Percentiles rank a stretch among this genome's conserved stretches.
These are phyloP conservation scores for Lepraria neglecta DNA, from an alignment of 495 filamentous ascomycete genomes.

Conservation along the genomic window DNA sequence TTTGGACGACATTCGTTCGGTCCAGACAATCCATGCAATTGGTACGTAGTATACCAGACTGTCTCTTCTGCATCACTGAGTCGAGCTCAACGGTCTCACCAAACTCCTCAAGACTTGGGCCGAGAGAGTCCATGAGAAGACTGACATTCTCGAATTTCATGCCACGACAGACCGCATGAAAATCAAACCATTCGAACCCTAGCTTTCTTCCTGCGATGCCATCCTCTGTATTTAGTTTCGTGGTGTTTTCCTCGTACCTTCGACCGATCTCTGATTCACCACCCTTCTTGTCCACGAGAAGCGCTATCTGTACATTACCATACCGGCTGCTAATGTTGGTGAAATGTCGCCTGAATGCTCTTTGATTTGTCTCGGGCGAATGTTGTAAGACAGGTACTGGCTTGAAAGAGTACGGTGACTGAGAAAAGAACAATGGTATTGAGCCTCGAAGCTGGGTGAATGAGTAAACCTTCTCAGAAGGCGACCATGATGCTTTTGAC, in stretches of 20 bases:
- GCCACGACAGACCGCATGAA: conserved; percentile 80
- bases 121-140: conserved; percentile 64
- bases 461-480: conserved; percentile 61
- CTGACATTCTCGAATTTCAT: conserved; percentile 97
- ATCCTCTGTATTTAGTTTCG: conserved; percentile 55
- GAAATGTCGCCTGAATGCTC: conserved; percentile 77
- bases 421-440: conserved; percentile 87
- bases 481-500: conserved; percentile 55
- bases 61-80: conserved; percentile 46
- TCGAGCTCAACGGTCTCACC: conserved; percentile 56
- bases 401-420: conserved; percentile 87
- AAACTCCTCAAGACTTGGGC: conserved; percentile 52
- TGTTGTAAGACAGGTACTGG: conserved; percentile 76
- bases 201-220: conserved; percentile 47
- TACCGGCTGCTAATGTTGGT: conserved; percentile 57
- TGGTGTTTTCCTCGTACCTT: conserved; percentile 61
- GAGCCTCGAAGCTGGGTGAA: conserved; percentile 83
- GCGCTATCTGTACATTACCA: conserved; percentile 70
- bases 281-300: conserved; percentile 78
- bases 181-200: conserved; percentile 91
- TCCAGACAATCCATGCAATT: conserved; percentile 99
- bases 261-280: conserved; percentile 72
- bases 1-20: conserved; percentile 88
- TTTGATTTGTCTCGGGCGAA: conserved; percentile 64
- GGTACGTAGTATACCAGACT: conserved; percentile 72